Evolutionary conservation across 202 grass and related monocot species (phyloP), one percentile per base, ranked within the genome.

Genomic region (Schoenoplectus triqueter): DNA sequence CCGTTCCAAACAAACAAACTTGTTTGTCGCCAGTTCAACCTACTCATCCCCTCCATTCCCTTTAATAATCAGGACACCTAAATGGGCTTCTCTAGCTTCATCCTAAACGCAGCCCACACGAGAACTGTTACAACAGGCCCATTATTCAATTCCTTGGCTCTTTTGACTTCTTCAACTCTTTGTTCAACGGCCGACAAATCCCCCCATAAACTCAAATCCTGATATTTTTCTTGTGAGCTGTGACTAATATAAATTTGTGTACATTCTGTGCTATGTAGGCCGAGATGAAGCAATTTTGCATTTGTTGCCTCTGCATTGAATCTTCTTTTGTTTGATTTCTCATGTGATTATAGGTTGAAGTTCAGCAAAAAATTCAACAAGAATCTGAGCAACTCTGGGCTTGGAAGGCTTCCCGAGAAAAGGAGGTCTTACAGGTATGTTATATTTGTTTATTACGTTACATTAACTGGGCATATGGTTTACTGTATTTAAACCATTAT

Each of bases 301-400:
- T 18, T 78, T 78, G 54, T 78, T 78, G 21, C 55, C 5, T 7
- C 54, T 1, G 3, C 13, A 78, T 44, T 42, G 10, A 61, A 10
- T 54, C 13, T 78, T 54, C 13, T 78, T 61, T 17, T 60, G 1
- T 44, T 52, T 86, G 48, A 9, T 57, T 82, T 82, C 73, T 65
- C 0, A 8, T 71, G 7, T 5, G 31, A 88, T 70, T 41, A 47
- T 88, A 97, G 94, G 95, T 97, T 89, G 91, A 95, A 88, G 89
- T 99, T 84, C 96, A 99, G 84, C 93, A 99, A 75, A 95, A 95
- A 66, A 94, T 95, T 11, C 95, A 99, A 77, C 93, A 99, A 70
- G 96, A 99, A 88, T 99, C 96, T 5, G 96, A 99, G 73, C 91
- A 95, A 77, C 95, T 99, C 71, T 94, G 96, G 84, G 87, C 88